Evolutionary conservation across 805 yeast genomes (phyloP).

Genomic region (Lipomyces orientalis): DNA sequence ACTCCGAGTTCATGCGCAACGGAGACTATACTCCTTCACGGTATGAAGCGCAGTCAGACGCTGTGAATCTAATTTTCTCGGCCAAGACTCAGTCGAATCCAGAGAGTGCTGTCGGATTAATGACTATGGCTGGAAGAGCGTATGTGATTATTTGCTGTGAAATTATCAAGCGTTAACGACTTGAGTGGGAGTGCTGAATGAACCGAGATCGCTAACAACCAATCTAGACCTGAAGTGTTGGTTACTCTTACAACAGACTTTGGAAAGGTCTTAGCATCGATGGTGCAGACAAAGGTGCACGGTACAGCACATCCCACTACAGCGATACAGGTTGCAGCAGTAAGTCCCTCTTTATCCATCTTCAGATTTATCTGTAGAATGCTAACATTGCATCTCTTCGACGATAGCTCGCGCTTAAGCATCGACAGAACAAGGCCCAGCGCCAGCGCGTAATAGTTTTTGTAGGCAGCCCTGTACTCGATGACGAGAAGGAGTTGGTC

Average conservation of each 20-base stretch:
- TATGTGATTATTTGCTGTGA: constrained; percentile 16
- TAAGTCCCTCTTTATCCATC: constrained; percentile 23
- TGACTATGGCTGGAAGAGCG: constrained; percentile 80
- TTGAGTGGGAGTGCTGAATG: neutral
- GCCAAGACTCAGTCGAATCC: constrained; percentile 88
- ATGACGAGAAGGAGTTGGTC: constrained; percentile 71
- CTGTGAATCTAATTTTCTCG: constrained; percentile 84
- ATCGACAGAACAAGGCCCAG: constrained; percentile 92
- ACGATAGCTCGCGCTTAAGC: constrained; percentile 76
- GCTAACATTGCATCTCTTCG: neutral
- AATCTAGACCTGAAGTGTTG: constrained; percentile 76
- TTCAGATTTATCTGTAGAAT: neutral
- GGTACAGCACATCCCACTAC: constrained; percentile 75
- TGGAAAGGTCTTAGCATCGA: constrained; percentile 82
- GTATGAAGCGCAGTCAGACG: constrained; percentile 89
- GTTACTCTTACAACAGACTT: constrained; percentile 86
- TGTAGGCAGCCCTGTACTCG: constrained; percentile 83
- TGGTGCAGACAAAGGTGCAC: constrained; percentile 73
- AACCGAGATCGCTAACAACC: neutral
- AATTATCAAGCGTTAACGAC: neutral
- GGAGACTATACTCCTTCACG: constrained; percentile 91
- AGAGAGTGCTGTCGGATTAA: constrained; percentile 89
- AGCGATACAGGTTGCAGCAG: constrained; percentile 88
- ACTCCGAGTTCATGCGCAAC: constrained; percentile 93
- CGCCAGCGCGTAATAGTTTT: constrained; percentile 88